Conservation (phyloP, 257 asterid species). For the Forsythia suspensa region DNA sequence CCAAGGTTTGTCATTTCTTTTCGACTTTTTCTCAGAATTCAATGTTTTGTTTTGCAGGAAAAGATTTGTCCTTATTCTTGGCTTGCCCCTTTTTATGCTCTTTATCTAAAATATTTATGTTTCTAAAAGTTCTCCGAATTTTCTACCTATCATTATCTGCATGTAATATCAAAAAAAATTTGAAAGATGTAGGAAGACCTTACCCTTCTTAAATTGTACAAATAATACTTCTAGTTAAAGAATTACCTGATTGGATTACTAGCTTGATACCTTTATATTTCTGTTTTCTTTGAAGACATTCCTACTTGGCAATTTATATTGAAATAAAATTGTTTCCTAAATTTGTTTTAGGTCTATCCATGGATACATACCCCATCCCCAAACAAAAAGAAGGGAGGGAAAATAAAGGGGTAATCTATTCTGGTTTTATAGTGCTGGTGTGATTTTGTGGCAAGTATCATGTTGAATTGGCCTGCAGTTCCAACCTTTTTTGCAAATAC, state of each 20-base stretch:
- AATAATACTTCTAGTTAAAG: slow-evolving; percentile 21
- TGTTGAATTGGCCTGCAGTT: neutral
- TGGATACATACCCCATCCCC: neutral
- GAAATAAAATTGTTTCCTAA: neutral
- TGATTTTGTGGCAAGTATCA: neutral
- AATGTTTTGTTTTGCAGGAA: neutral
- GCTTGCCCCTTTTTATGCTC: neutral
- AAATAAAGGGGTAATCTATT: neutral
- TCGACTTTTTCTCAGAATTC: neutral
- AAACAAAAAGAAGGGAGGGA: neutral
- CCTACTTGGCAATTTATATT: neutral
- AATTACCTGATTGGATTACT: slow-evolving; percentile 15
- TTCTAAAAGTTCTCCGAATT: neutral
- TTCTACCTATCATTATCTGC: slow-evolving; percentile 18
- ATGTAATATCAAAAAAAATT: slow-evolving; percentile 7
- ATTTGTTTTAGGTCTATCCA: neutral
- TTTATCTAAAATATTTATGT: neutral
- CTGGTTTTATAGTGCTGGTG: neutral
- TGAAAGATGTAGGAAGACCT: slow-evolving; percentile 10
- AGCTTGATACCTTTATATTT: neutral
- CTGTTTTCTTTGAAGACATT: neutral
- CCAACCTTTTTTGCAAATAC: neutral
- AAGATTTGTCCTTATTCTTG: neutral
- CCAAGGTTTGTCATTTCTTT: slow-evolving; percentile 52
- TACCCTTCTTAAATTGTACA: slow-evolving; percentile 19